Evolutionary conservation across 192 early-diverging fungal species (phyloP).

Genomic region (Chytriomyces confervae): DNA sequence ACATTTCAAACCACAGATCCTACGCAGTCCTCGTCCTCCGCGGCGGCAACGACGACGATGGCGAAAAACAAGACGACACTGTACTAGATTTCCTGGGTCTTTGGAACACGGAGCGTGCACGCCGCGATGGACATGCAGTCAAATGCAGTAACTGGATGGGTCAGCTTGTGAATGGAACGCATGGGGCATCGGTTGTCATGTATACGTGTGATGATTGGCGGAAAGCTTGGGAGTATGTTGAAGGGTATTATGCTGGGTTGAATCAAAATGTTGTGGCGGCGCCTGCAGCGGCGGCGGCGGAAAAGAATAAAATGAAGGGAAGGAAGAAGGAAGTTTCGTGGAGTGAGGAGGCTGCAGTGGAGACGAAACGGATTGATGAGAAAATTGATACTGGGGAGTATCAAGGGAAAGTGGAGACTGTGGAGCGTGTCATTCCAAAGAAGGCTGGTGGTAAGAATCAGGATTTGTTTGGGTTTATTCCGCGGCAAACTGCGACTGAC

Average conservation of each 20-base stretch:
- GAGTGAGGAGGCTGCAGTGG: background rate
- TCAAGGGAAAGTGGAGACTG: slow-evolving; percentile 7
- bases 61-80: background rate
- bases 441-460: background rate
- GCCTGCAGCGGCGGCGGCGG: background rate
- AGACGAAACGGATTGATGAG: background rate
- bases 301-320: background rate
- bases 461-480: background rate
- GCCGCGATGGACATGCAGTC: background rate
- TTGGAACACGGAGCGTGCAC: slow-evolving; percentile 8
- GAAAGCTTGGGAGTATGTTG: slow-evolving; percentile 38
- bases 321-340: background rate
- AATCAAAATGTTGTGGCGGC: background rate
- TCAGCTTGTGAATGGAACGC: background rate
- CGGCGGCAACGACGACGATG: background rate
- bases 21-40: slow-evolving; percentile 31
- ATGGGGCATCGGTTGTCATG: slow-evolving; percentile 11
- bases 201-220: slow-evolving; percentile 41
- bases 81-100: slow-evolving; percentile 37
- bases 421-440: background rate
- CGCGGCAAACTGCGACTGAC: background rate
- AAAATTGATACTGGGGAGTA: slow-evolving; percentile 1
- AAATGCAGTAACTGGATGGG: slow-evolving; percentile 7
- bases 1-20: slow-evolving; percentile 10
- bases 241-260: slow-evolving; percentile 32